Evolutionary conservation across 2,329 filamentous ascomycete species (phyloP).

Genomic region (Fusarium sambucinum): DNA sequence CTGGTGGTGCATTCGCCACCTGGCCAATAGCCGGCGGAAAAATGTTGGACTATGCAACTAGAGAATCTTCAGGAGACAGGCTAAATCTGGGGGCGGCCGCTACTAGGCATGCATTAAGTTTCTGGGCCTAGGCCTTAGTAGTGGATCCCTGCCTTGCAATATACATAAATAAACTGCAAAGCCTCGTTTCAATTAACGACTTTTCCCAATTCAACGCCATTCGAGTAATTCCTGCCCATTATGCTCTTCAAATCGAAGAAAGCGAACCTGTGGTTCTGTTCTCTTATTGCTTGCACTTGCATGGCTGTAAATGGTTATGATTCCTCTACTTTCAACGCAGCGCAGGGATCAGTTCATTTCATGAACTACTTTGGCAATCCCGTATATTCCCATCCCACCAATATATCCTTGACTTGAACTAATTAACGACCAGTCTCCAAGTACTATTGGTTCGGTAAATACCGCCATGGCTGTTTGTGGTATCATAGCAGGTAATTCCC

Average conservation of each 20-base stretch:
- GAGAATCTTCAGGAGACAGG: too few species aligned
- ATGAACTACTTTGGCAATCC: slow-evolving; percentile 19
- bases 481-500: not conserved
- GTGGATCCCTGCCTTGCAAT: too few species aligned
- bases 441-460: slow-evolving; percentile 8
- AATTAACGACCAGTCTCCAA: not conserved
- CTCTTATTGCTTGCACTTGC: slow-evolving; percentile 9
- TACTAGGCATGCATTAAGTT: too few species aligned
- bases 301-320: slow-evolving; percentile 18
- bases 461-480: slow-evolving; percentile 6
- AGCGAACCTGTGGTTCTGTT: slow-evolving; percentile 18
- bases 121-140: too few species aligned
- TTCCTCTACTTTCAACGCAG: slow-evolving; percentile 15
- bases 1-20: too few species aligned
- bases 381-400: not conserved
- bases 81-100: too few species aligned
- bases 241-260: slow-evolving; percentile 17
- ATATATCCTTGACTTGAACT: not conserved
- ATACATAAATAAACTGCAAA: too few species aligned
- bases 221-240: not conserved
- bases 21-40: too few species aligned
- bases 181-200: too few species aligned
- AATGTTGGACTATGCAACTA: too few species aligned
- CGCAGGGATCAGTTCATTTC: slow-evolving; percentile 14
- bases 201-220: not conserved